Evolutionary conservation across 2,329 filamentous ascomycete species (phyloP).

Genomic region (Alternaria metachromatica): DNA sequence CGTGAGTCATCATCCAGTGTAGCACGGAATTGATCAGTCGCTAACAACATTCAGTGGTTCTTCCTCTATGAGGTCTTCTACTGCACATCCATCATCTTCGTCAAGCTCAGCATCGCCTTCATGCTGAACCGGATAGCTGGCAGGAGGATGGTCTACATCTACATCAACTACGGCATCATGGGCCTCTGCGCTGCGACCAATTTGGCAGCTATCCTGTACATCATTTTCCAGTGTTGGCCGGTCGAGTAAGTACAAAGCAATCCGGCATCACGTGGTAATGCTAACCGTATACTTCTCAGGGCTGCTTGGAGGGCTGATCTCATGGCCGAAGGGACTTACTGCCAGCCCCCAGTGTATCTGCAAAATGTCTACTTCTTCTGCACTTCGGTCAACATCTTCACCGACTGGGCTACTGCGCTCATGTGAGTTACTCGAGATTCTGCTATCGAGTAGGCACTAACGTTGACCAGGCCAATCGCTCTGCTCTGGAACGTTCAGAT

Average conservation of each 20-base stretch:
- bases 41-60: conserved; percentile 37
- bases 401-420: conserved; percentile 47
- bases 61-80: conserved; percentile 49
- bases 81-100: conserved; percentile 44
- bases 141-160: conserved; percentile 32
- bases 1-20: conserved; percentile 16
- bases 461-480: conserved; percentile 23
- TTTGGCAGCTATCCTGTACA: conserved; percentile 43
- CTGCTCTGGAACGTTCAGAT: conserved; percentile 36
- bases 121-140: conserved; percentile 46
- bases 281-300: neutral
- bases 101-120: conserved; percentile 48
- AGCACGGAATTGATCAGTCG: neutral
- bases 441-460: neutral
- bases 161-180: conserved; percentile 38
- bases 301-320: conserved; percentile 19
- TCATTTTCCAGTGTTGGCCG: conserved; percentile 47
- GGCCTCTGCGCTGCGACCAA: conserved; percentile 41
- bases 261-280: neutral
- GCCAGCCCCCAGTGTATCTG: conserved; percentile 31
- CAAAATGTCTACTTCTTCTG: conserved; percentile 45
- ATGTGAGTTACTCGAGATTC: conserved; percentile 21
- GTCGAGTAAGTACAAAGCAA: conserved; percentile 21
- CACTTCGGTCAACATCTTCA: conserved; percentile 47
- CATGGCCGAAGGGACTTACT: conserved; percentile 30